Evolutionary conservation across 495 filamentous ascomycete genomes (phyloP), one percentile per base, ranked within the genome.

Genomic region (Glonium stellatum): DNA sequence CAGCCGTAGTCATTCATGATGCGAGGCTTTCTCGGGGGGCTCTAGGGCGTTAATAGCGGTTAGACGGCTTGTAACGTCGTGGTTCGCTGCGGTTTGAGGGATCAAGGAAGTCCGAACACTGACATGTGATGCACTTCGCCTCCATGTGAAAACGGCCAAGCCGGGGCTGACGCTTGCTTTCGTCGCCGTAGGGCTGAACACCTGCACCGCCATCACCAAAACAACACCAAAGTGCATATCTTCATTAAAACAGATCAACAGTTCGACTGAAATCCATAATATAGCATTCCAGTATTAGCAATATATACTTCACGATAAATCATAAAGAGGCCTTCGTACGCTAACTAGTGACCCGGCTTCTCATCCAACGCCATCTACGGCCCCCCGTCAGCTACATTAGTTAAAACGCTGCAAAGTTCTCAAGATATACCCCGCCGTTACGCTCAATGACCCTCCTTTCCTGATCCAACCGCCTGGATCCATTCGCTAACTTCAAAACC

Each of bases 401-500:
- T 1, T 18, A 44, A 44, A 11, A 44, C 39, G 18, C 1, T 11
- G 12, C 13, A 13, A 44, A 44, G 4, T 44, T 44, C 39, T 44
- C 39, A 11, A 44, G 10, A 4, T 1, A 0, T 47, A 4, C 47
- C 25, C 46, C 12, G 23, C 25, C n/a, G 19, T 21, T 37, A 31
- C 18, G 15, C 22, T 18, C 19, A 64, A 35, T 25, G 10, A 23
- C 53, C 52, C 25, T 41, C 44, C 44, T 22, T 36, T 47, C 34
- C 52, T 42, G 6, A n/a, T 10, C 63, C 57, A 34, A 75, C 62
- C 1, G 55, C 64, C 53, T 81, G 81, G 58, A 95, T 81, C 79
- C 85, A 90, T 72, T 95, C 89, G 25, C 84, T 78, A 67, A 95
- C 84, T 77, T 95, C 90, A 70, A 95, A 95, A 5, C 84, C 86